Evolutionary conservation across 225 moss, liverwort and hornwort genomes (phyloP), one percentile per base, ranked within the genome.

Genomic region (Bryum argenteum): DNA sequence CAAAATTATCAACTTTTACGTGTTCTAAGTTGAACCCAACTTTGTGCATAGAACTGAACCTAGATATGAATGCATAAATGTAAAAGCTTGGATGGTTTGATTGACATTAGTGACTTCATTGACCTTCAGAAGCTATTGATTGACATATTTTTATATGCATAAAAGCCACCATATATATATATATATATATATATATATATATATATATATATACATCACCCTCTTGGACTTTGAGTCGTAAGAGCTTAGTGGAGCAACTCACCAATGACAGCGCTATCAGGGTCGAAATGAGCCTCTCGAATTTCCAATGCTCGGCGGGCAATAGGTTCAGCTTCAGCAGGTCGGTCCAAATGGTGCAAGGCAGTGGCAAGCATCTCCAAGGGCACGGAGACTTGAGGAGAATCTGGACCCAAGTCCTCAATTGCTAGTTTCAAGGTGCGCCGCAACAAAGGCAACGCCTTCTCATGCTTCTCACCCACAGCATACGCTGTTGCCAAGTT

Each of bases 261-360:
- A 92, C 92, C 93, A 51, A 93, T 81, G 50, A 72, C 87, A 14
- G 88, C 87, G 79, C 88, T 88, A 41, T 90, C 66, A 43, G 71
- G 10, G 53, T 93, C 96, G 62, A 83, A 96, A 72, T 85, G 82
- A 72, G 81, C 79, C 81, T 91, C 89, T 17, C 91, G 88, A 57
- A 96, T 91, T 58, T 89, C 71, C 19, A 96, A 60, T 41, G 96
- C 96, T 61, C 93, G 90, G 22, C 96, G 96, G 59, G 96, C 96
- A 39, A 96, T 75, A 19, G 87, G 82, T 63, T 96, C 96, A 23
- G 93, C 93, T 79, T 93, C 93, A 47, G 83, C 75, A 26, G 85
- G 88, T 59, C 82, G 83, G 45, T 79, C 91, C 66, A 91, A 74
- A 67, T 91, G 93, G 86, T 96, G 96, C 66, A 96, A 76, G 11